A percentile compares a stretch with the other conserved stretches of the same genome.
Evolutionary conservation across 2,329 filamentous ascomycete genomes (phyloP).

Genomic region (Daldinia sp.): DNA sequence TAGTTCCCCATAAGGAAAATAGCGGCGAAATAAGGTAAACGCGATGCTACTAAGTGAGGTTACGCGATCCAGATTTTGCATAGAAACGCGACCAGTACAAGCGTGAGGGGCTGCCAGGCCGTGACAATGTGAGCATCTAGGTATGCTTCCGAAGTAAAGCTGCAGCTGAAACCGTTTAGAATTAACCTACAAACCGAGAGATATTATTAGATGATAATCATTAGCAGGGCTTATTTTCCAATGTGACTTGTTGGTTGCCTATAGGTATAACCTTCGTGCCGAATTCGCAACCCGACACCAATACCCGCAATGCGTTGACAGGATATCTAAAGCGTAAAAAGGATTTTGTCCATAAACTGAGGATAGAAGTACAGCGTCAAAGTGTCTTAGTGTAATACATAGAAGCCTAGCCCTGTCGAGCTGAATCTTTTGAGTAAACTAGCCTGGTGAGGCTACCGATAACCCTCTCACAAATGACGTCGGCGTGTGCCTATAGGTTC

Average conservation of each 20-base stretch:
- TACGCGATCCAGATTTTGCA: constrained; percentile 17
- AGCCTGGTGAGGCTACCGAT: constrained; percentile 5
- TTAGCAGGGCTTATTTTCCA: constrained; percentile 1
- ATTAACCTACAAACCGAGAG: constrained; percentile 16
- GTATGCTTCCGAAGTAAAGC: constrained; percentile 5
- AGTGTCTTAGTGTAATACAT: constrained; percentile 12
- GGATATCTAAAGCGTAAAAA: neutral
- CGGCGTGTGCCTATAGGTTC: constrained; percentile 22
- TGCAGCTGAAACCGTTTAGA: constrained; percentile 35
- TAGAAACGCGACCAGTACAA: constrained; percentile 28
- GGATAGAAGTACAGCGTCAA: neutral
- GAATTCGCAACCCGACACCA: neutral
- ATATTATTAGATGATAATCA: constrained; percentile 34
- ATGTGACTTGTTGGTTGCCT: neutral
- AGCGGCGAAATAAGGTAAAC: constrained; percentile 24
- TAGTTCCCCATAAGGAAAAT: constrained; percentile 26
- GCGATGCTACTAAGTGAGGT: constrained; percentile 22
- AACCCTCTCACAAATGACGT: constrained; percentile 32
- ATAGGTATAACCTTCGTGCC: neutral
- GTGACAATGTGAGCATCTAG: constrained; percentile 8
- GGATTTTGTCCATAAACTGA: neutral
- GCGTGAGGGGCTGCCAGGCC: constrained; percentile 6
- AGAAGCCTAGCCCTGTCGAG: neutral
- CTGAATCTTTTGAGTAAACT: neutral
- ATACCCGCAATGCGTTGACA: neutral